These are phyloP conservation scores for Sporisorium sorghi DNA, from an alignment of 1,284 basidiomycete genomes.

Conservation along the genomic window DNA sequence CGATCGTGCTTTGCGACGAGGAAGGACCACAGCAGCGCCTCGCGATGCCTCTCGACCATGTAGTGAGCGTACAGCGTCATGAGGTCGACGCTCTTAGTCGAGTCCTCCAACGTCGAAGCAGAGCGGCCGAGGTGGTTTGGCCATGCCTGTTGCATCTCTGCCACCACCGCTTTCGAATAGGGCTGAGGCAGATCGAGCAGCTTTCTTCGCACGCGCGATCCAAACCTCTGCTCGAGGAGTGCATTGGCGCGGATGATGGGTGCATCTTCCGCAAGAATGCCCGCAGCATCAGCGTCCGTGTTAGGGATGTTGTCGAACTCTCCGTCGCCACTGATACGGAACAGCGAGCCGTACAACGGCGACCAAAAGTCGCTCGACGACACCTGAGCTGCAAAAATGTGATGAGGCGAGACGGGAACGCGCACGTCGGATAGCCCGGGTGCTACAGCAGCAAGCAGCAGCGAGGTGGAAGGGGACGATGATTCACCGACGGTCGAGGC, in stretches of 20 bases:
- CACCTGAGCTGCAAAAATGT: slow-evolving; percentile 21
- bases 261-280: neutral
- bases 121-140: slow-evolving; percentile 4
- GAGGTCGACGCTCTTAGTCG: slow-evolving; percentile 6
- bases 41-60: slow-evolving; percentile 21
- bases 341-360: slow-evolving; percentile 25
- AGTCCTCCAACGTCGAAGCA: neutral
- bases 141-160: slow-evolving; percentile 22
- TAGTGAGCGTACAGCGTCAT: slow-evolving; percentile 28
- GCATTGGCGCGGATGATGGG: slow-evolving; percentile 8
- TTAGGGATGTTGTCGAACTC: neutral
- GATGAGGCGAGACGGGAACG: slow-evolving; percentile 26
- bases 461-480: neutral
- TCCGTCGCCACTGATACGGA: slow-evolving; percentile 9
- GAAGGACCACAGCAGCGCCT: slow-evolving; percentile 43
- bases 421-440: slow-evolving; percentile 14
- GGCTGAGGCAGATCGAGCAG: slow-evolving; percentile 37
- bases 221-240: slow-evolving; percentile 26
- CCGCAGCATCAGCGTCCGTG: neutral
- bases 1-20: slow-evolving; percentile 37
- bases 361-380: slow-evolving; percentile 43
- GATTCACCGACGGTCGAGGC: slow-evolving; percentile 2
- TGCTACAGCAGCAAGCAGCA: slow-evolving; percentile 17
- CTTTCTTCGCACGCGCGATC: slow-evolving; percentile 8
- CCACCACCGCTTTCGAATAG: slow-evolving; percentile 8